A percentile compares a stretch with the other conserved stretches of the same genome.
Evolutionary conservation across 1,284 basidiomycete species (phyloP).

Genomic region (Boletus semigastroideus): DNA sequence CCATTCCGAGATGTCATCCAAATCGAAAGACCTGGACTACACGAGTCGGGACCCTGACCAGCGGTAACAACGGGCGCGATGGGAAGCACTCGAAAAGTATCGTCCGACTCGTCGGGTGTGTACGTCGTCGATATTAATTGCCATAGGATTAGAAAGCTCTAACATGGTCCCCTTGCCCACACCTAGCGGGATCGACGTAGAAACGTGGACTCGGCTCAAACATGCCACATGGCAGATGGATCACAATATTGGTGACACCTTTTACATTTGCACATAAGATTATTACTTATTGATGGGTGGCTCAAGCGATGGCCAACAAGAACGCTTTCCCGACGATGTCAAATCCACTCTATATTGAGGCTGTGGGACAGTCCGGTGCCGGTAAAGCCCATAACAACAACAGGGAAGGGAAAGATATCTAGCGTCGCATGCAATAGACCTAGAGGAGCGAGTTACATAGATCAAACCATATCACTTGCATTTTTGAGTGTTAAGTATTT

Average conservation of each 20-base stretch:
- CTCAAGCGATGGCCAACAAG: not conserved
- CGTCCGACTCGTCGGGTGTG: not conserved
- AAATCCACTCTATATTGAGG: too few species aligned
- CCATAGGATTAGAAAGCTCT: not conserved
- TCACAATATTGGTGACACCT: not conserved
- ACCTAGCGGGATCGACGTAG: slow-evolving; percentile 8
- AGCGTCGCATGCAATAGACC: too few species aligned
- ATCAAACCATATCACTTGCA: not conserved
- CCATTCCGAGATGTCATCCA: not conserved
- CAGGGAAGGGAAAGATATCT: too few species aligned
- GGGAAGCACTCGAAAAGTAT: slow-evolving; percentile 1
- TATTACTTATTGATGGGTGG: too few species aligned
- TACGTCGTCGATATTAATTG: not conserved
- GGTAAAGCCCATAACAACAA: too few species aligned
- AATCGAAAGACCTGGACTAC: not conserved
- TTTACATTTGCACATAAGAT: too few species aligned
- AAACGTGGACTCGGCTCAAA: not conserved
- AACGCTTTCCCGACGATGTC: not conserved
- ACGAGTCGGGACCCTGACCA: not conserved
- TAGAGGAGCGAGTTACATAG: too few species aligned
- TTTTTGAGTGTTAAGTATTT: too few species aligned
- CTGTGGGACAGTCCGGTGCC: too few species aligned
- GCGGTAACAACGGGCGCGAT: not conserved
- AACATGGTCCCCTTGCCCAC: not conserved
- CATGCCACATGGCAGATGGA: not conserved